These are phyloP conservation scores for Macrolepiota fuliginosa DNA, from an alignment of 768 basidiomycete species.

Conservation along the genomic window DNA sequence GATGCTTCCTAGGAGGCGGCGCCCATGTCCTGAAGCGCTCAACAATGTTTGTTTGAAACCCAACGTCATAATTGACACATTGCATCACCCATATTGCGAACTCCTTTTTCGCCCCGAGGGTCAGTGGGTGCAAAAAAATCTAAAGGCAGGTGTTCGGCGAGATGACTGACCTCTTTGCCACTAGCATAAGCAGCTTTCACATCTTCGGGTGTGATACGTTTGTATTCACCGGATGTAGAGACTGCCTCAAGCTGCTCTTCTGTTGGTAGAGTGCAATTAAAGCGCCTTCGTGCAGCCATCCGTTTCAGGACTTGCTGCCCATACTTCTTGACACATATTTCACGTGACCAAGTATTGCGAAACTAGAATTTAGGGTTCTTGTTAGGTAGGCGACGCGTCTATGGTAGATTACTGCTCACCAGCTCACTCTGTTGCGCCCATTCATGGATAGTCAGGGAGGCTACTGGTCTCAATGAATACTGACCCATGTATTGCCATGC, in stretches of 20 bases:
- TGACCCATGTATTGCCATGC: constrained; percentile 35
- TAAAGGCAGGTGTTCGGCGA: not conserved
- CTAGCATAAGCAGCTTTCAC: constrained; percentile 10
- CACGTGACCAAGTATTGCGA: constrained; percentile 15
- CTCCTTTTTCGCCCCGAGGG: not conserved
- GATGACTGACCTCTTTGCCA: not conserved
- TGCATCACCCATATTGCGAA: not conserved
- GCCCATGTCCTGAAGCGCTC: not conserved
- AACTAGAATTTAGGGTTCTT: constrained; percentile 9
- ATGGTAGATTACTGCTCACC: constrained; percentile 9
- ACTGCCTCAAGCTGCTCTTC: constrained; percentile 8
- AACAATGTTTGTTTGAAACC: not conserved
- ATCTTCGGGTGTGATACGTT: constrained; percentile 15
- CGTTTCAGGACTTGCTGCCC: constrained; percentile 12
- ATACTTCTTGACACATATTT: constrained; percentile 14
- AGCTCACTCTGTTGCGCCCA: constrained; percentile 18
- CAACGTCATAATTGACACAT: not conserved
- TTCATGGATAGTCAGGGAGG: constrained; percentile 33
- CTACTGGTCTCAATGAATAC: constrained; percentile 28
- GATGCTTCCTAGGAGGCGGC: not conserved
- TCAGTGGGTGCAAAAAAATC: not conserved
- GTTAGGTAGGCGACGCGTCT: not conserved
- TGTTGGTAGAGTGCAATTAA: constrained; percentile 12
- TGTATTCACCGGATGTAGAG: constrained; percentile 4
- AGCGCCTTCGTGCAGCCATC: constrained; percentile 13